Conservation (phyloP, 257 asterid genomes). For the Ehretia macrophylla region DNA sequence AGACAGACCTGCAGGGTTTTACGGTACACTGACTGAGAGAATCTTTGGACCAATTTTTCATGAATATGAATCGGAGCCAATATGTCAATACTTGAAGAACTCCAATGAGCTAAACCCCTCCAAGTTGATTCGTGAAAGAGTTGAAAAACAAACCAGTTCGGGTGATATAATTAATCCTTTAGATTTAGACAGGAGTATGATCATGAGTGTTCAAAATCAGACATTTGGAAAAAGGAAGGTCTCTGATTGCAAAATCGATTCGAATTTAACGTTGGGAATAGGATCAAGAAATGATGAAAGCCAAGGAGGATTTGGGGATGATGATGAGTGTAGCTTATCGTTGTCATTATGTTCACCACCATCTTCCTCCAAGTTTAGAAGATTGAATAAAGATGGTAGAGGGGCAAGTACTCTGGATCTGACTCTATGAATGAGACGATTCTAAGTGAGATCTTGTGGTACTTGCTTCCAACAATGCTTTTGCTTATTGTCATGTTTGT, state of each 20-base stretch:
- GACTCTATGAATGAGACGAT: constrained; percentile 72
- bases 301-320: constrained; percentile 15
- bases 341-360: constrained; percentile 40
- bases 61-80: constrained; percentile 5
- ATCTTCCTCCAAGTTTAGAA: constrained; percentile 28
- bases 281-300: constrained; percentile 11
- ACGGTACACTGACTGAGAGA: constrained; percentile 23
- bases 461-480: constrained; percentile 26
- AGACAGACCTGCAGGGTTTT: constrained; percentile 25
- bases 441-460: constrained; percentile 73
- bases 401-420: constrained; percentile 90
- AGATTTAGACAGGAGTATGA: neutral
- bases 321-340: constrained; percentile 27
- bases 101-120: constrained; percentile 20
- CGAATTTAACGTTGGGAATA: constrained; percentile 51
- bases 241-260: constrained; percentile 26
- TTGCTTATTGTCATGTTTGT: neutral
- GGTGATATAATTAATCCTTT: constrained; percentile 3
- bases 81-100: no score
- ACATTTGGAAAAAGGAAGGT: constrained; percentile 41
- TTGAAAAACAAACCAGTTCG: constrained; percentile 2
- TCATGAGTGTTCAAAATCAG: constrained; percentile 4
- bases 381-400: constrained; percentile 34
- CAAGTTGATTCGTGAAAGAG: constrained; percentile 10
- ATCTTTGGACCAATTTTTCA: constrained; percentile 20